Conservation (phyloP, 129 eudicot species). For the Escallonia herrerae region DNA sequence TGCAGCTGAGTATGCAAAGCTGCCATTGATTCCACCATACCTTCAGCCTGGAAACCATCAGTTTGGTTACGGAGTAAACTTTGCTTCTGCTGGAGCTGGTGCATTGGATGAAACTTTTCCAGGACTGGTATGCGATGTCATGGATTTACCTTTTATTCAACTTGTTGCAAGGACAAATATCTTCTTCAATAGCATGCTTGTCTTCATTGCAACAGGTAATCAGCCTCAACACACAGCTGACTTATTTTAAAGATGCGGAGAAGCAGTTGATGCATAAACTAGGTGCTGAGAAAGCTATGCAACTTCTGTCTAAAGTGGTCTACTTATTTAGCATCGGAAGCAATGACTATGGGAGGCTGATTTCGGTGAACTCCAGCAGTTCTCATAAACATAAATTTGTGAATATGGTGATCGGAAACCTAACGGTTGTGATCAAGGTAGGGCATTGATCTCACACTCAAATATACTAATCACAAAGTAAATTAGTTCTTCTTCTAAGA, state of each 20-base stretch:
- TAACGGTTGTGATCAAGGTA: constrained; percentile 38
- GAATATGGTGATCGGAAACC: constrained; percentile 37
- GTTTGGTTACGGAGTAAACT: too few species aligned
- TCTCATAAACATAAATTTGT: constrained; percentile 17
- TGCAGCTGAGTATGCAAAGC: too few species aligned
- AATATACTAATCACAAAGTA: too few species aligned
- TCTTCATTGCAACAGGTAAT: constrained; percentile 21
- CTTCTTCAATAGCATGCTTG: not conserved
- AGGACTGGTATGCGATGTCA: too few species aligned
- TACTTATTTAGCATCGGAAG: constrained; percentile 51
- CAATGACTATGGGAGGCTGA: constrained; percentile 45
- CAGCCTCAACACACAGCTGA: constrained; percentile 31
- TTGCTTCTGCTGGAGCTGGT: too few species aligned
- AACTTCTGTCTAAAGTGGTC: constrained; percentile 32
- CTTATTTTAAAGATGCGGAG: constrained; percentile 29
- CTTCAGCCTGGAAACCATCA: too few species aligned
- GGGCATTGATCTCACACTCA: too few species aligned
- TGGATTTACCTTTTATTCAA: too few species aligned
- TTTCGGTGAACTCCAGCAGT: constrained; percentile 10
- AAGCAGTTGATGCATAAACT: constrained; percentile 18
- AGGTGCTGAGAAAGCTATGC: constrained; percentile 26
- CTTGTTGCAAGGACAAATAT: too few species aligned
- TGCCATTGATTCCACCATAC: too few species aligned
- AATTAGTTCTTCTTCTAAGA: too few species aligned
- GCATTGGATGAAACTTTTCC: too few species aligned